Evolutionary conservation across 257 asterid species (phyloP).

Genomic region (Przewalskia tangutica): DNA sequence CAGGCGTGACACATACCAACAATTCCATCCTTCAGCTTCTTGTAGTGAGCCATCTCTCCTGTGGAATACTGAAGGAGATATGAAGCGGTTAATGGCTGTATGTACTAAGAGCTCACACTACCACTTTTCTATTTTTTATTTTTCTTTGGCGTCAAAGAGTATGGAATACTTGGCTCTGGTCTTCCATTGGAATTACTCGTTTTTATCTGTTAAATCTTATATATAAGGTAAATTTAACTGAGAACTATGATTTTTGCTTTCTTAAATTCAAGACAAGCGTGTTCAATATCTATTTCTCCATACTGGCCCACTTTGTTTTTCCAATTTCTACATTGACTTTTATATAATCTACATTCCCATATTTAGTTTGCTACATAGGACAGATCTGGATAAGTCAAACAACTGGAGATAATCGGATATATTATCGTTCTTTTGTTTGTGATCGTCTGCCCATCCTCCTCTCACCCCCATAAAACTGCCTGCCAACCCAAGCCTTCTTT

Average conservation of each 20-base stretch:
- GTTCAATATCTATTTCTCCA: background rate
- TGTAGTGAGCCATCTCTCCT: constrained; percentile 26
- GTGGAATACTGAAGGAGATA: constrained; percentile 39
- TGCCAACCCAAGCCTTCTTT: background rate
- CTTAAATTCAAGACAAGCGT: background rate
- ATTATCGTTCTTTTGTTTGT: background rate
- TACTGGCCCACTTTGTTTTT: background rate
- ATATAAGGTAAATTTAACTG: background rate
- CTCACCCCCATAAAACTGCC: background rate
- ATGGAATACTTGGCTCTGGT: background rate
- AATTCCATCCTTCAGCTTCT: constrained; percentile 32
- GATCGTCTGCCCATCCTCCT: background rate
- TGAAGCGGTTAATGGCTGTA: constrained; percentile 58
- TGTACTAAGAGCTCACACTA: constrained; percentile 6
- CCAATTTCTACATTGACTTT: background rate
- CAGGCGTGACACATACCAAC: constrained; percentile 75
- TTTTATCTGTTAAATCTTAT: background rate
- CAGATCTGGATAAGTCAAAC: background rate
- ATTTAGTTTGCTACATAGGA: background rate
- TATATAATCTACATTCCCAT: background rate
- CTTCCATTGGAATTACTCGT: background rate
- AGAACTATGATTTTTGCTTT: background rate
- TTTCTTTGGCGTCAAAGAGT: background rate
- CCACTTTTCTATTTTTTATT: background rate
- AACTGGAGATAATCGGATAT: background rate